Percentiles rank a stretch among this genome's conserved stretches.
Conservation (phyloP, 495 filamentous ascomycete genomes). For the Choiromyces venosus region DNA sequence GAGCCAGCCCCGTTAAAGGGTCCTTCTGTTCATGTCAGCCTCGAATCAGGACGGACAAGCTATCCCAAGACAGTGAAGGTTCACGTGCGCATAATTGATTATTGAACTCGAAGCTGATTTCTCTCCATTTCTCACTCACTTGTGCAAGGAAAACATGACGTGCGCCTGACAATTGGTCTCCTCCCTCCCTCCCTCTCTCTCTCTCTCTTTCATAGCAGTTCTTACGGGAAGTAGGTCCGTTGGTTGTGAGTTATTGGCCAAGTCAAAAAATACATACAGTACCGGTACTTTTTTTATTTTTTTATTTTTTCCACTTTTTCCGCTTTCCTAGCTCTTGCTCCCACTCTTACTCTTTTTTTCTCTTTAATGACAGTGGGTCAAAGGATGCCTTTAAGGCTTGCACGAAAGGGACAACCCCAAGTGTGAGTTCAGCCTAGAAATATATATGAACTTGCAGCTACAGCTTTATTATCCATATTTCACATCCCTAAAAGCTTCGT, state of each 20-base stretch:
- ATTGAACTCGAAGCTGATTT: not conserved
- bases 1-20: not conserved
- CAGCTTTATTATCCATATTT: constrained; percentile 1
- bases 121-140: constrained; percentile 6
- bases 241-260: not conserved
- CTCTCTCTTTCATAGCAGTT: not conserved
- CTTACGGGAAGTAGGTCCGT: not conserved
- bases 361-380: not conserved
- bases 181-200: not conserved
- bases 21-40: not conserved
- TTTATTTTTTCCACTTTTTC: not conserved
- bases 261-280: not conserved
- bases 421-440: not conserved
- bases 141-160: constrained; percentile 19
- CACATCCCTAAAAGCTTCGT: not conserved
- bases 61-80: constrained; percentile 9
- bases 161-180: constrained; percentile 33
- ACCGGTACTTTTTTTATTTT: not conserved
- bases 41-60: constrained; percentile 3
- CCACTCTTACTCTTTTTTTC: not conserved
- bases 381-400: not conserved
- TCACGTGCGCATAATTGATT: constrained; percentile 14
- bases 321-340: not conserved
- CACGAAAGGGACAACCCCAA: not conserved
- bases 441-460: not conserved